Percentiles rank a stretch among this genome's conserved stretches.
Evolutionary conservation across 148 eudicot species (phyloP).

Genomic region (Simmondsia chinensis): DNA sequence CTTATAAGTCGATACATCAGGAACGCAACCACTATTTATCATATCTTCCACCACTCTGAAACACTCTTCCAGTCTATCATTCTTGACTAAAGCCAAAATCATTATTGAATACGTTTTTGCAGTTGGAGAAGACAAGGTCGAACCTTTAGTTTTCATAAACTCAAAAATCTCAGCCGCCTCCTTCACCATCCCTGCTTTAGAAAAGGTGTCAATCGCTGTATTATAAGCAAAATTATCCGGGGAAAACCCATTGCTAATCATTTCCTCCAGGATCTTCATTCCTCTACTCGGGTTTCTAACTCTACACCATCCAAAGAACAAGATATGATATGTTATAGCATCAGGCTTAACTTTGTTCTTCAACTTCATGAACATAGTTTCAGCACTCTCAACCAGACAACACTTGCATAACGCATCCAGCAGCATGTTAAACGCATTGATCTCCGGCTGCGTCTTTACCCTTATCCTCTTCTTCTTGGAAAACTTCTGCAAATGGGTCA

Average conservation of each 20-base stretch:
- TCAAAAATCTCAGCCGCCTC: constrained; percentile 65
- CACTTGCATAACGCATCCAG: constrained; percentile 93
- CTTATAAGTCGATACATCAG: constrained; percentile 90
- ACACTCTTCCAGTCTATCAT: constrained; percentile 48
- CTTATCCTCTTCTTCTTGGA: constrained; percentile 69
- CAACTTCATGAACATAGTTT: constrained; percentile 47
- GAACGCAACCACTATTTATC: constrained; percentile 75
- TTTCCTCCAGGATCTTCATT: constrained; percentile 63
- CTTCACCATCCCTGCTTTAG: constrained; percentile 62
- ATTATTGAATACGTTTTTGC: constrained; percentile 73
- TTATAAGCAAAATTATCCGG: constrained; percentile 83
- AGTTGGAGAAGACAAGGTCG: constrained; percentile 66
- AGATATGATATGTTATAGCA: constrained; percentile 56
- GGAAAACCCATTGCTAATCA: constrained; percentile 49
- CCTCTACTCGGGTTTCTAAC: constrained; percentile 63
- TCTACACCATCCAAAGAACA: constrained; percentile 98
- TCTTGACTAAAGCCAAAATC: constrained; percentile 62
- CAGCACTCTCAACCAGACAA: constrained; percentile 68
- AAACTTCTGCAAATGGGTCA: constrained; percentile 62
- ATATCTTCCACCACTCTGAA: constrained; percentile 60
- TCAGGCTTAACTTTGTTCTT: constrained; percentile 47
- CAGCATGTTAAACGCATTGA: constrained; percentile 72
- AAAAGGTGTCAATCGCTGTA: constrained; percentile 81
- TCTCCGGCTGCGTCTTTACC: constrained; percentile 63
- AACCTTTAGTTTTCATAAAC: constrained; percentile 57